Conservation (phyloP, 2,329 filamentous ascomycete species). For the Stylonectria norvegica region DNA sequence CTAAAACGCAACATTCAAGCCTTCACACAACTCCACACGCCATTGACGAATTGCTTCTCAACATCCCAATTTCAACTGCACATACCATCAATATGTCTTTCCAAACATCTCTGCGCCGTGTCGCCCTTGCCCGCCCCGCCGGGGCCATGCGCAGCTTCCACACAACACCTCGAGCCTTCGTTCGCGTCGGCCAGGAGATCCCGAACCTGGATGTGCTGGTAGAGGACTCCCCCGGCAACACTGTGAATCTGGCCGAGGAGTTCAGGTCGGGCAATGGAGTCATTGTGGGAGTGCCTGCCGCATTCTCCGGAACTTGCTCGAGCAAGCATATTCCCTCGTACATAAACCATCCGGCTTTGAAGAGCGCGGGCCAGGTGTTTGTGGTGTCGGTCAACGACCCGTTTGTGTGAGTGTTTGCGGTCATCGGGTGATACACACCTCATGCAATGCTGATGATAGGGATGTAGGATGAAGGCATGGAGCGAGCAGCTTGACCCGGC, state of each 20-base stretch:
- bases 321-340: constrained; percentile 77
- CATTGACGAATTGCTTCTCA: constrained; percentile 3
- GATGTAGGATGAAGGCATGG: constrained; percentile 82
- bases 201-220: constrained; percentile 74
- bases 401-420: constrained; percentile 68
- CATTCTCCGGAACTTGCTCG: constrained; percentile 62
- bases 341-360: constrained; percentile 73
- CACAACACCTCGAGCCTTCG: constrained; percentile 56
- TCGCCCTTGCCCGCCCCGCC: constrained; percentile 30
- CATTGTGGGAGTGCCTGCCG: constrained; percentile 81
- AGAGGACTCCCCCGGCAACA: constrained; percentile 86
- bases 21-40: constrained; percentile 1
- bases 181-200: constrained; percentile 76
- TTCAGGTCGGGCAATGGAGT: constrained; percentile 68
- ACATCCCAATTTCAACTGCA: constrained; percentile 7
- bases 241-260: constrained; percentile 81
- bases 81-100: constrained; percentile 33
- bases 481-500: constrained; percentile 70
- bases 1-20: constrained; percentile 5
- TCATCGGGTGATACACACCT: not conserved
- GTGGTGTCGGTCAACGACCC: constrained; percentile 92
- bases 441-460: constrained; percentile 6
- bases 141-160: constrained; percentile 53
- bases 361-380: constrained; percentile 78
- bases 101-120: constrained; percentile 34